phyloP scores from a whole-genome alignment of 169 alveolate genomes.

The Plasmodium gonderi region DNA sequence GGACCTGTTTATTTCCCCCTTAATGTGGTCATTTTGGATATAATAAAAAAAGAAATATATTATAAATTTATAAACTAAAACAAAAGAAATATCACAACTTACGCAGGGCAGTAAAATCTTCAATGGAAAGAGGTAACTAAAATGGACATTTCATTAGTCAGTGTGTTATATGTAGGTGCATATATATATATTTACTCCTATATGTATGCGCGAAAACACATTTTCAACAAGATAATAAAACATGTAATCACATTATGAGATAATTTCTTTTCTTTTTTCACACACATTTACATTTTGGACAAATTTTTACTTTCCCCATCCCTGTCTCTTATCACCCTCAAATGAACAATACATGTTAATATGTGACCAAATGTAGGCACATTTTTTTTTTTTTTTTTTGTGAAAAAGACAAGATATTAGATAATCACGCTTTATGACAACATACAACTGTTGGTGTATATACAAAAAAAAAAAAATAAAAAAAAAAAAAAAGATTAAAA shows the following conservation, averaged over 20 bases:
- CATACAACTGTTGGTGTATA: conserved; percentile 1
- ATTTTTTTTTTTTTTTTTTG: not conserved
- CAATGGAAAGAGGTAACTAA: not conserved
- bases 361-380: not conserved
- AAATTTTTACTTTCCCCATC: not conserved
- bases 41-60: not conserved
- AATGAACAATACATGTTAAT: not conserved
- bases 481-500: too few species aligned
- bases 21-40: not conserved
- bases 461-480: too few species aligned
- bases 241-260: not conserved
- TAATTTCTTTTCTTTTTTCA: not conserved
- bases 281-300: too few species aligned
- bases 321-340: not conserved
- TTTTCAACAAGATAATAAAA: not conserved
- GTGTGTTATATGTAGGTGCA: not conserved
- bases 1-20: not conserved
- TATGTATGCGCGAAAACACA: not conserved
- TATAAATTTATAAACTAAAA: not conserved
- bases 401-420: not conserved
- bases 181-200: not conserved
- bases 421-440: not conserved
- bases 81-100: not conserved
- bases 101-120: not conserved
- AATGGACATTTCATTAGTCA: not conserved